Evolutionary conservation across 2,329 filamentous ascomycete species (phyloP).

Genomic region (Ophiognomonia clavigignenti-juglandacearum): DNA sequence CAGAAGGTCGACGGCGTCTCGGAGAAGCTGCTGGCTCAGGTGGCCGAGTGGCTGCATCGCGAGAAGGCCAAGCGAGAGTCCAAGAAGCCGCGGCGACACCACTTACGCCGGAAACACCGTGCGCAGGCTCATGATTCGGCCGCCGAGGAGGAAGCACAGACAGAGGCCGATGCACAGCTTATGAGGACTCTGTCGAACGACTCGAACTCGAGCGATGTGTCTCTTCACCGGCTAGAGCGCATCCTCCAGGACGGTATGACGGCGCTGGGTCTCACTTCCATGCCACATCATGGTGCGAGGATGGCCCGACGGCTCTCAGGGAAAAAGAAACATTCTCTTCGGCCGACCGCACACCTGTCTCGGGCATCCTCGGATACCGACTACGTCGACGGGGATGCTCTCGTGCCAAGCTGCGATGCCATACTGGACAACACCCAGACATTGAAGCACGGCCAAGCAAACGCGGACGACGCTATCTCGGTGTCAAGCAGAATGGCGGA

Average conservation of each 20-base stretch:
- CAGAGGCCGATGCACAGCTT: conserved; percentile 17
- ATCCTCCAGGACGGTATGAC: conserved; percentile 69
- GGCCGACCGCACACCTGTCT: conserved; percentile 33
- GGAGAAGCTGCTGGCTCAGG: conserved; percentile 64
- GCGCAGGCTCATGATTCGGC: conserved; percentile 28
- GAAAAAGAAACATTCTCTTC: conserved; percentile 35
- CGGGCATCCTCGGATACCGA: conserved; percentile 78
- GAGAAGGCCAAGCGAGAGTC: conserved; percentile 66
- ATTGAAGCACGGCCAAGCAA: conserved; percentile 58
- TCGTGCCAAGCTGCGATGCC: conserved; percentile 83
- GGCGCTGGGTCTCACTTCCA: conserved; percentile 42
- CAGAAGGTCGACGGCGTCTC: conserved; percentile 32
- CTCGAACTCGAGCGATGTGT: conserved; percentile 65
- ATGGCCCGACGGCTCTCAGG: conserved; percentile 36
- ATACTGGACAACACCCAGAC: conserved; percentile 88
- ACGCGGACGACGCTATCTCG: conserved; percentile 35
- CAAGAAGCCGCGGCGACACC: conserved; percentile 44
- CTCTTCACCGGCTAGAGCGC: conserved; percentile 73
- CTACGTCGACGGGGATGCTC: conserved; percentile 69
- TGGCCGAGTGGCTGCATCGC: conserved; percentile 77
- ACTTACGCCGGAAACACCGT: conserved; percentile 34
- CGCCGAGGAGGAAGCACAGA: conserved; percentile 10
- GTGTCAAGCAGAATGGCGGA: conserved; percentile 42
- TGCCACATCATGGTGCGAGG: conserved; percentile 39
- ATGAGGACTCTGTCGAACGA: conserved; percentile 50